Base-by-base conservation (phyloP, 768 basidiomycete species). In the Termitomyces sp. region DNA sequence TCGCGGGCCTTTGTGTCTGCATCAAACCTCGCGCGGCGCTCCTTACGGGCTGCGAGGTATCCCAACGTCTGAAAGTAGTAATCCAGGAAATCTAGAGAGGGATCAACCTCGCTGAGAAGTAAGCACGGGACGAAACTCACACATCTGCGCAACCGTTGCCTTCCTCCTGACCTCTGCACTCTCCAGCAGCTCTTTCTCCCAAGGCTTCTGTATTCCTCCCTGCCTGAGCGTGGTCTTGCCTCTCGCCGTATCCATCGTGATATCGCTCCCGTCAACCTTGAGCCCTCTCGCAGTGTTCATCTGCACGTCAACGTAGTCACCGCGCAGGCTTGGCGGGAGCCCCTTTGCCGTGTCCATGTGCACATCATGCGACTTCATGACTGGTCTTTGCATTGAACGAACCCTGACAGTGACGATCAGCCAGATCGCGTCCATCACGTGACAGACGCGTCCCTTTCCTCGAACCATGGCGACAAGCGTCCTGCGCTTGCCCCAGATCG, bases 11-110 rank as follows among this genome's bases (percentile, higher is more conserved):
- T 67, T 4, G 94, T 95, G 67, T 97, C 95, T 16, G 79, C 75
- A 69, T 96, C 89, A 72, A 98, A 98, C 57, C 79, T 84, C 18
- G 84, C 71, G 32, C 94, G 83, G 28, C 97, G 87, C 49, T 93
- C 87, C 70, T 93, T 95, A 28, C 97, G 85, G 20, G 88, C 74
- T 8, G 89, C 85, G 59, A 98, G 81, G 73, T 98, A 98, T 18
- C 93, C 93, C 40, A 99, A 82, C 1, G 86, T 82, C 70, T 98
- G 93, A 71, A 99, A 99, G 76, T 99, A 99, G 71, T 99, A 98
- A 73, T 98, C 96, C 53, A 97, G 83, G 75, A 98, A 98, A 77
- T 92, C 94, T 95, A 57, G 48, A 43, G 52, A 26, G 28, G 32
- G 12, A 50, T 49, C 2, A 60, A 30, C 20, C 40, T 30, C 23